Conservation (phyloP, 768 basidiomycete genomes). For the Rhodotorula kratochvilovae region DNA sequence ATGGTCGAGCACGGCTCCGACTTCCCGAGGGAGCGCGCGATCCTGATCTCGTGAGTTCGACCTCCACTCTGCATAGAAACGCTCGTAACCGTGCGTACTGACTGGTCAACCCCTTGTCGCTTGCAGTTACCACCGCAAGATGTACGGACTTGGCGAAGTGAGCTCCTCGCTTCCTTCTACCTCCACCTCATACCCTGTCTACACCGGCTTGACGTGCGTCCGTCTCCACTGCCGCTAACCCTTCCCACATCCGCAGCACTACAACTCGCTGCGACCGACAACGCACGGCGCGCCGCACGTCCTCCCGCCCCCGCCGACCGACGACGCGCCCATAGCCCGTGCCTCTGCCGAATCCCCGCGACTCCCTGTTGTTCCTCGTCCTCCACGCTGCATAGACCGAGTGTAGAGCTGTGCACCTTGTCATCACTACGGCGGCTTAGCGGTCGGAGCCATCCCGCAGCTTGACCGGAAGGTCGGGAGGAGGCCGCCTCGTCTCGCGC, state of each 20-base stretch:
- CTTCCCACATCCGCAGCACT: constrained; percentile 57
- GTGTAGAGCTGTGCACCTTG: too few relatives aligned
- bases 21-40: constrained; percentile 53
- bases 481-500: neutral
- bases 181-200: too few relatives aligned
- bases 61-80: too few relatives aligned
- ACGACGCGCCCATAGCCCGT: too few relatives aligned
- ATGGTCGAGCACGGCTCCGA: constrained; percentile 68
- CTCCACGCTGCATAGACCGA: too few relatives aligned
- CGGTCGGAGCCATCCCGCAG: too few relatives aligned
- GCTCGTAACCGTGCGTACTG: too few relatives aligned
- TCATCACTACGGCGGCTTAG: neutral
- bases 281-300: constrained; percentile 24
- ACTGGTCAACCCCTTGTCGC: constrained; percentile 48
- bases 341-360: neutral
- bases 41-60: constrained; percentile 45
- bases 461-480: too few relatives aligned
- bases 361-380: too few relatives aligned
- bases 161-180: neutral
- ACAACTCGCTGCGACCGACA: constrained; percentile 70
- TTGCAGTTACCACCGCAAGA: constrained; percentile 85
- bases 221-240: neutral
- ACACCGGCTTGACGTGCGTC: neutral
- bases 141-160: constrained; percentile 87
- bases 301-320: neutral